Evolutionary conservation across 768 basidiomycete species (phyloP).

Genomic region (Tricholoma hemisulphureum): DNA sequence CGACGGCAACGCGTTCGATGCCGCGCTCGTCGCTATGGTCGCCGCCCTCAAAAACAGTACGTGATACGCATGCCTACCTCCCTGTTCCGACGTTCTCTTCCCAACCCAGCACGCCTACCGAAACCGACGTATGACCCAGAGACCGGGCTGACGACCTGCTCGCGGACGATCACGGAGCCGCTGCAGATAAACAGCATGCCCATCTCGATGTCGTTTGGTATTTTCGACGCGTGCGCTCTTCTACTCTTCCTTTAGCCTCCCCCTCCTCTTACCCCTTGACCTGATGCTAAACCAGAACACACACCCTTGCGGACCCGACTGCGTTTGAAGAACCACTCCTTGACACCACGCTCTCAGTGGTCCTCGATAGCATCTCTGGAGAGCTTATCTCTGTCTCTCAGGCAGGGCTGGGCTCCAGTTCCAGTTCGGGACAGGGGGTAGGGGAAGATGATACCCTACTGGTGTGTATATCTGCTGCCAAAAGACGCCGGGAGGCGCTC

Average conservation of each 20-base stretch:
- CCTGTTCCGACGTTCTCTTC: neutral
- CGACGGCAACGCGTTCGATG: constrained; percentile 94
- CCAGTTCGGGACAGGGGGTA: neutral
- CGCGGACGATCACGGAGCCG: constrained; percentile 44
- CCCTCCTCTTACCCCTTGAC: neutral
- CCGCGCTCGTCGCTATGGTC: constrained; percentile 82
- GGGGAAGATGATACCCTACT: constrained; percentile 20
- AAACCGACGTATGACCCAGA: constrained; percentile 72
- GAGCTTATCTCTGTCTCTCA: constrained; percentile 54
- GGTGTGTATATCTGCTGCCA: constrained; percentile 26
- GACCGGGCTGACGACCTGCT: constrained; percentile 59
- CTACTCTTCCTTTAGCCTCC: neutral
- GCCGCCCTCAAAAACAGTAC: constrained; percentile 83
- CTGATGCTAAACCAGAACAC: constrained; percentile 56
- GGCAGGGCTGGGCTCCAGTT: constrained; percentile 41
- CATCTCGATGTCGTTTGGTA: constrained; percentile 64
- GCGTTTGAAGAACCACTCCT: constrained; percentile 89
- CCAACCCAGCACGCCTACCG: constrained; percentile 65
- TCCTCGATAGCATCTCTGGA: constrained; percentile 48
- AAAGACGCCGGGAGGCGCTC: constrained; percentile 17
- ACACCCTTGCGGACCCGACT: constrained; percentile 79
- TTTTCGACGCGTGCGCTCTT: constrained; percentile 72
- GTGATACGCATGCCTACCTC: constrained; percentile 24
- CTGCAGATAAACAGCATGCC: constrained; percentile 49
- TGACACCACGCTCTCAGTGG: constrained; percentile 64